Percentiles rank a stretch among this genome's conserved stretches.
Conservation (phyloP, 1,284 basidiomycete species). For the Cryptococcus neoformans region DNA sequence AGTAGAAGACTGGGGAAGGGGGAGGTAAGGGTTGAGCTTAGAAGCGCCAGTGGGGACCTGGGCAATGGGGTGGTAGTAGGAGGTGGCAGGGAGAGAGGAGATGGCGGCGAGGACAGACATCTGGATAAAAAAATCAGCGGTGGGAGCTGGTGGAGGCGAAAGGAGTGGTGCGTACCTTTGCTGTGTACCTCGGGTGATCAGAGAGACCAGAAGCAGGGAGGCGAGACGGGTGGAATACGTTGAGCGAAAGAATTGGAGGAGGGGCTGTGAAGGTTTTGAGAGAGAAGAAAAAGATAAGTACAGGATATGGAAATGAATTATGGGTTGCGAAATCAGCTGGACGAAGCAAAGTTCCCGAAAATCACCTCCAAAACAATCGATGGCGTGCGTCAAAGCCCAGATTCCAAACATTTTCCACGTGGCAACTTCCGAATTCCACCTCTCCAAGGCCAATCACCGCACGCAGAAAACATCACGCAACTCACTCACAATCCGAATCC, state of each 20-base stretch:
- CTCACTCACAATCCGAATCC: neutral
- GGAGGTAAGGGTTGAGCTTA: slow-evolving; percentile 46
- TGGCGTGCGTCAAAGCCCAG: slow-evolving; percentile 6
- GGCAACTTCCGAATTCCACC: slow-evolving; percentile 11
- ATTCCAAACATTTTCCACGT: slow-evolving; percentile 9
- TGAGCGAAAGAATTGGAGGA: neutral
- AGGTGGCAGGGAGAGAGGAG: slow-evolving; percentile 31
- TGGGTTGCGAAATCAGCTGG: no score
- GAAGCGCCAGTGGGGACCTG: slow-evolving; percentile 18
- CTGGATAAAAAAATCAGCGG: neutral
- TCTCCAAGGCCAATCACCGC: neutral
- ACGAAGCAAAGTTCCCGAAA: no score
- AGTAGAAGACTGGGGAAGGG: slow-evolving; percentile 27
- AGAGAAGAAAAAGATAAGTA: no score
- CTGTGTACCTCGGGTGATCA: neutral
- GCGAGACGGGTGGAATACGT: neutral
- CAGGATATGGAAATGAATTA: neutral
- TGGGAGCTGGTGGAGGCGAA: neutral
- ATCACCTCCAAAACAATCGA: slow-evolving; percentile 1
- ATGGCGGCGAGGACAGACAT: slow-evolving; percentile 40
- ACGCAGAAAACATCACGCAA: neutral
- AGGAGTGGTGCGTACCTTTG: neutral
- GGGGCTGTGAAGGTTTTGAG: no score
- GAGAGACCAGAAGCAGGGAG: neutral
- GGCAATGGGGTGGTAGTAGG: slow-evolving; percentile 40